Percentiles rank a stretch among this genome's conserved stretches.
phyloP scores from a whole-genome alignment of 2,329 filamentous ascomycete species.

The Cryphonectria radicalis region DNA sequence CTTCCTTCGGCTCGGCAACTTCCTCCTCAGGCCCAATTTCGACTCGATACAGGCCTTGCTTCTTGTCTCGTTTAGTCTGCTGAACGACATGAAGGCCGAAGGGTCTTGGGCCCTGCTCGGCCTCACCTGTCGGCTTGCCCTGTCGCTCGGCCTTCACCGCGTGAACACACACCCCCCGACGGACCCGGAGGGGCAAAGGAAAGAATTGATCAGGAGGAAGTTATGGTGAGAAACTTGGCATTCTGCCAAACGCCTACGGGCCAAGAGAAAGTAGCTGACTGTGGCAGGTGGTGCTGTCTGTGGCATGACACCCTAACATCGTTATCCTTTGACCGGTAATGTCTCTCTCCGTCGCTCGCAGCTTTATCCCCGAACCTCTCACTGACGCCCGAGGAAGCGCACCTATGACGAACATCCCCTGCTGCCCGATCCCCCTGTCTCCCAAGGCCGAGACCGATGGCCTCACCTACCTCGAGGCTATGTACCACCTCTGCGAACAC shows the following conservation, averaged over 20 bases:
- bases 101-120: constrained; percentile 69
- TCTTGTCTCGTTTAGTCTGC: constrained; percentile 64
- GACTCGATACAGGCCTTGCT: constrained; percentile 69
- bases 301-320: constrained; percentile 71
- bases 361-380: not conserved
- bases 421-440: constrained; percentile 56
- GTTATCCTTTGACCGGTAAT: constrained; percentile 65
- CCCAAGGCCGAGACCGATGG: constrained; percentile 49
- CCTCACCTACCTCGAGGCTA: constrained; percentile 65
- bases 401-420: constrained; percentile 65
- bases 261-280: constrained; percentile 28
- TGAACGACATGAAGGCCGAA: constrained; percentile 73
- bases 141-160: constrained; percentile 65
- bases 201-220: constrained; percentile 58
- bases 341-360: not conserved
- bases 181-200: constrained; percentile 52
- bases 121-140: constrained; percentile 66
- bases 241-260: not conserved
- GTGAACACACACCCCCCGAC: constrained; percentile 48
- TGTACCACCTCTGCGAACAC: constrained; percentile 67
- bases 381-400: constrained; percentile 43
- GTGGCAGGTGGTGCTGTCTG: constrained; percentile 60
- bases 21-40: constrained; percentile 64
- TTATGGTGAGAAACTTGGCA: constrained; percentile 51
- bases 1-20: constrained; percentile 66